Percentiles rank a stretch among this genome's conserved stretches.
Conservation (phyloP, 768 basidiomycete genomes). For the Tricholomella constricta region DNA sequence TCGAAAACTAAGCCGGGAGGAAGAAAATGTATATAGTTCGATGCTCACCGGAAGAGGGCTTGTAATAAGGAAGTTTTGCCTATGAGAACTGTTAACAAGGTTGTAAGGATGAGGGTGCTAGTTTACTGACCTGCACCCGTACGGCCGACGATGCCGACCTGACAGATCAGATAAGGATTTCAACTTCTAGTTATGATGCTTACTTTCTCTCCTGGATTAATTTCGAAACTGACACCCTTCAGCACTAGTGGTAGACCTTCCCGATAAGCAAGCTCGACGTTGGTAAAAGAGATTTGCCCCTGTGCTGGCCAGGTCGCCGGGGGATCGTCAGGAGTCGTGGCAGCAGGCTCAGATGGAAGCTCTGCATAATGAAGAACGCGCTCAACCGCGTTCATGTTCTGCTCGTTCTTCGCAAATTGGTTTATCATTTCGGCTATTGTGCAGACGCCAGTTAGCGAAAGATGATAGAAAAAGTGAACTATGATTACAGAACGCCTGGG, state of each 20-base stretch:
- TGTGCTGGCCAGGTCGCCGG: conserved; percentile 48
- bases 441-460: not conserved
- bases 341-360: conserved; percentile 57
- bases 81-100: conserved; percentile 5
- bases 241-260: conserved; percentile 66
- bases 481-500: conserved; percentile 54
- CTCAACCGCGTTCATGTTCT: conserved; percentile 76
- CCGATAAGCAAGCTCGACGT: conserved; percentile 62
- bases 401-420: conserved; percentile 60
- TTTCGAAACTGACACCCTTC: conserved; percentile 56
- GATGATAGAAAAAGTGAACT: not conserved
- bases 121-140: conserved; percentile 42
- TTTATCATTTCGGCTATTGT: conserved; percentile 52
- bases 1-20: not conserved
- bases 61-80: conserved; percentile 62
- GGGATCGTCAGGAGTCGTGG: conserved; percentile 45
- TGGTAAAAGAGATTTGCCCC: conserved; percentile 56
- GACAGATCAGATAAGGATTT: not conserved
- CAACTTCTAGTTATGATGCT: conserved; percentile 2
- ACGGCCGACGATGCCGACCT: conserved; percentile 51
- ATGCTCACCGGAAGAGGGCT: conserved; percentile 55
- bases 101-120: not conserved
- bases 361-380: conserved; percentile 69
- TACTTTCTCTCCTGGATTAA: conserved; percentile 68
- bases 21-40: no score